These are phyloP conservation scores for Dillenia turbinata DNA, from an alignment of 164 flowering plant genomes.

Conservation along the genomic window DNA sequence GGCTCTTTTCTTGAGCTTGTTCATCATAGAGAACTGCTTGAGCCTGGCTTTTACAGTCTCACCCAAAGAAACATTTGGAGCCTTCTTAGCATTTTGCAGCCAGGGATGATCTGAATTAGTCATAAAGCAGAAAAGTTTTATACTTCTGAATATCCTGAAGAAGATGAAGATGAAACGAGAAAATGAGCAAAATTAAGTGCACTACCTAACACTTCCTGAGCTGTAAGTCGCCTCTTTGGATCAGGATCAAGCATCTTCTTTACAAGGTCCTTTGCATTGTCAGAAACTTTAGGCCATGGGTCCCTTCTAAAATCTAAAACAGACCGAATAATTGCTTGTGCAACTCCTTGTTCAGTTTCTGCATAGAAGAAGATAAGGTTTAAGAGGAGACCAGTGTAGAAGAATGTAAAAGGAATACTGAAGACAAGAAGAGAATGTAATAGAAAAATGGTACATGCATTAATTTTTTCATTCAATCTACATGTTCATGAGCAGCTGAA, in stretches of 20 bases:
- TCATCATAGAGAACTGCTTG: conserved; percentile 88
- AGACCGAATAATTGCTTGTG: conserved; percentile 89
- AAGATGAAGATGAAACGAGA: neutral
- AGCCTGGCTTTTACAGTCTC: conserved; percentile 89
- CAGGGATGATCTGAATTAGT: conserved; percentile 80
- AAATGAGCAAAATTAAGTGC: neutral
- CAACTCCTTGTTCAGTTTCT: conserved; percentile 98
- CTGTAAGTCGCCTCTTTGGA: conserved; percentile 67
- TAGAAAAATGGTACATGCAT: neutral
- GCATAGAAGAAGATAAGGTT: conserved; percentile 15
- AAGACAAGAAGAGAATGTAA: neutral
- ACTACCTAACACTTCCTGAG: conserved; percentile 86
- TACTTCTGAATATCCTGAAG: neutral
- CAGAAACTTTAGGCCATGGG: conserved; percentile 96
- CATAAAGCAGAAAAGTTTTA: neutral
- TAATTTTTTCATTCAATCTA: too few relatives aligned
- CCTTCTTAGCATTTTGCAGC: conserved; percentile 82
- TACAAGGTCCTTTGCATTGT: conserved; percentile 90
- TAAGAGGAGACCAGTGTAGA: neutral
- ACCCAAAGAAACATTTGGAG: conserved; percentile 86
- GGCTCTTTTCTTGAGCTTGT: conserved; percentile 94
- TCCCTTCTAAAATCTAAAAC: conserved; percentile 77
- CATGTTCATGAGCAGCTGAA: too few relatives aligned
- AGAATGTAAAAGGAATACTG: neutral
- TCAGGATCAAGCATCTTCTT: conserved; percentile 90